These are phyloP conservation scores for Ceratobasidium sp. DNA, from an alignment of 1,284 basidiomycete species.

Conservation along the genomic window DNA sequence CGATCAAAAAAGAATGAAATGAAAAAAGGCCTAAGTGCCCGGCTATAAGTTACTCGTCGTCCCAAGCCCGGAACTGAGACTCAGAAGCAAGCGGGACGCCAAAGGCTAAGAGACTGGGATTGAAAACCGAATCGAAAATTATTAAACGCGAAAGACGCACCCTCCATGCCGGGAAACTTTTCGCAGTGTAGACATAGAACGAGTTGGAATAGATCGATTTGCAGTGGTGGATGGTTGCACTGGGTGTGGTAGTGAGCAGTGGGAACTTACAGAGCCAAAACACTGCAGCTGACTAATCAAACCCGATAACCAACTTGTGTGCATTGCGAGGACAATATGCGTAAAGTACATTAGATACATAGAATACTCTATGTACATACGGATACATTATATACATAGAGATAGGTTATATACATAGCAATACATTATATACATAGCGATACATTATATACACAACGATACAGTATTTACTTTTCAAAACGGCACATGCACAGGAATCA, in stretches of 20 bases:
- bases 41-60: neutral
- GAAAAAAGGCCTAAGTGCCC: conserved; percentile 4
- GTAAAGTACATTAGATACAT: too few relatives aligned
- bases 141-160: conserved; percentile 60
- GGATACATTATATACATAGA: too few relatives aligned
- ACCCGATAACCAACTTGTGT: too few relatives aligned
- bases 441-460: too few relatives aligned
- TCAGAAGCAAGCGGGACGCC: neutral
- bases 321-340: too few relatives aligned
- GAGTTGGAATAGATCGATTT: conserved; percentile 87
- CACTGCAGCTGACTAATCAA: too few relatives aligned
- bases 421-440: too few relatives aligned
- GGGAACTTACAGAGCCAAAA: too few relatives aligned
- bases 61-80: neutral
- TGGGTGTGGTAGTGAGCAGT: conserved; percentile 53
- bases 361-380: too few relatives aligned
- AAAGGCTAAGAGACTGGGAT: conserved; percentile 9
- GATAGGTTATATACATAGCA: too few relatives aligned
- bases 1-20: neutral
- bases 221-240: conserved; percentile 86
- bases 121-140: conserved; percentile 17
- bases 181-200: conserved; percentile 93
- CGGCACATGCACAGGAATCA: too few relatives aligned
- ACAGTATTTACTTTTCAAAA: too few relatives aligned
- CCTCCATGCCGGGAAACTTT: conserved; percentile 94